These are phyloP conservation scores for Phialemoniopsis sp. DNA, from an alignment of 2,329 filamentous ascomycete genomes.

Conservation along the genomic window DNA sequence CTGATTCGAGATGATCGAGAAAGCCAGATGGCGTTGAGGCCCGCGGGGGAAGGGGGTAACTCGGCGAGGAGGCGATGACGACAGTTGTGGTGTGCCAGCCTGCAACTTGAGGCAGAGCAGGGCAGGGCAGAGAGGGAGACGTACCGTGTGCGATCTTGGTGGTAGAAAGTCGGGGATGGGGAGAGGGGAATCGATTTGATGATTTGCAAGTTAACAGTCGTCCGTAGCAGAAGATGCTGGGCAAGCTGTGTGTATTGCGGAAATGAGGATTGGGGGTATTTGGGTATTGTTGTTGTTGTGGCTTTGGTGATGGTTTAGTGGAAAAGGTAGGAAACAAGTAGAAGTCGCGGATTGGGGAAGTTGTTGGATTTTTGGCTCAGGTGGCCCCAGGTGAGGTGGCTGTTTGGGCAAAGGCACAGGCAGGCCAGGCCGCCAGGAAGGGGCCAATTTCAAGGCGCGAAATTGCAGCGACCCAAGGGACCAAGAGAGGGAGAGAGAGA, in stretches of 20 bases:
- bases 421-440: no score
- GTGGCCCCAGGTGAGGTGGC: no score
- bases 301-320: neutral
- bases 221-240: neutral
- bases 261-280: conserved; percentile 5
- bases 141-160: no score
- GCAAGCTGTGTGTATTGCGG: neutral
- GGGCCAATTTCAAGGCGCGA: no score
- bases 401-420: no score
- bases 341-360: no score
- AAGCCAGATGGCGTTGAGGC: conserved; percentile 1
- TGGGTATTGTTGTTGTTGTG: conserved; percentile 5
- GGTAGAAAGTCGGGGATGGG: no score
- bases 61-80: conserved; percentile 7
- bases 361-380: no score
- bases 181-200: neutral
- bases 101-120: conserved; percentile 6
- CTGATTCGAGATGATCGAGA: conserved; percentile 1
- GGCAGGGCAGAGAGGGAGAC: conserved; percentile 4
- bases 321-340: neutral
- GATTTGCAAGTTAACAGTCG: conserved; percentile 2
- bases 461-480: no score
- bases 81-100: conserved; percentile 6
- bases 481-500: no score
- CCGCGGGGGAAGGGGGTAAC: conserved; percentile 1